phyloP scores from a whole-genome alignment of 75 land plant genomes.

The Pseudotsuga menziesii region DNA sequence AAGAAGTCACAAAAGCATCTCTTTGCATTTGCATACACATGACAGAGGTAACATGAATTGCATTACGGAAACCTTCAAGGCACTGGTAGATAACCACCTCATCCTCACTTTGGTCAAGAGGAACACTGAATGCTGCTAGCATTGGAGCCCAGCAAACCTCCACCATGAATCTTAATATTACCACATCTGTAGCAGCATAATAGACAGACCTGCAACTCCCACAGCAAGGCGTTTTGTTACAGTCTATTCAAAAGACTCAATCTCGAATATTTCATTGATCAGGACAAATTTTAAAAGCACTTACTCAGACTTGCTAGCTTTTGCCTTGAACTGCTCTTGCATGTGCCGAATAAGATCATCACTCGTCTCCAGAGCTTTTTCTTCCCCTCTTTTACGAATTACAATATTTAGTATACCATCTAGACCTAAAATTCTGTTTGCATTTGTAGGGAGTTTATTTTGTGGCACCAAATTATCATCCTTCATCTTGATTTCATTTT shows the following conservation, averaged over 20 bases:
- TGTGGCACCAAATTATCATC: conserved; percentile 63
- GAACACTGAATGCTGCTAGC: conserved; percentile 99
- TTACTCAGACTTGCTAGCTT: conserved; percentile 99
- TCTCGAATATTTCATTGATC: background rate
- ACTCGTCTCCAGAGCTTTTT: conserved; percentile 72
- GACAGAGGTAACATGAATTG: conserved; percentile 91
- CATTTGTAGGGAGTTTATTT: conserved; percentile 68
- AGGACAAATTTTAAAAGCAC: conserved; percentile 13
- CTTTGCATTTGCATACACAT: conserved; percentile 98
- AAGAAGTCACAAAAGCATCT: conserved; percentile 97
- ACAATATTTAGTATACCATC: conserved; percentile 96
- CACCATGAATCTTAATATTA: conserved; percentile 89
- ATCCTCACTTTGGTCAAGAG: conserved; percentile 97
- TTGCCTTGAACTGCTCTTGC: conserved; percentile 99
- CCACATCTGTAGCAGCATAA: conserved; percentile 95
- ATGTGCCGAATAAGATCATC: conserved; percentile 96
- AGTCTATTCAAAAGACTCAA: background rate
- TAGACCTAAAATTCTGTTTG: conserved; percentile 76
- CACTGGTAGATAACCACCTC: conserved; percentile 77
- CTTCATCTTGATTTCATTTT: conserved; percentile 97
- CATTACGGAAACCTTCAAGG: conserved; percentile 89
- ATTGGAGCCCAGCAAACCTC: conserved; percentile 99
- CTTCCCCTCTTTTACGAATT: conserved; percentile 75
- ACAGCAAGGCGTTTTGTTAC: background rate
- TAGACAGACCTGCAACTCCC: conserved; percentile 69